Conservation (phyloP, 2,329 filamentous ascomycete species). For the Sclerotinia nivalis region DNA sequence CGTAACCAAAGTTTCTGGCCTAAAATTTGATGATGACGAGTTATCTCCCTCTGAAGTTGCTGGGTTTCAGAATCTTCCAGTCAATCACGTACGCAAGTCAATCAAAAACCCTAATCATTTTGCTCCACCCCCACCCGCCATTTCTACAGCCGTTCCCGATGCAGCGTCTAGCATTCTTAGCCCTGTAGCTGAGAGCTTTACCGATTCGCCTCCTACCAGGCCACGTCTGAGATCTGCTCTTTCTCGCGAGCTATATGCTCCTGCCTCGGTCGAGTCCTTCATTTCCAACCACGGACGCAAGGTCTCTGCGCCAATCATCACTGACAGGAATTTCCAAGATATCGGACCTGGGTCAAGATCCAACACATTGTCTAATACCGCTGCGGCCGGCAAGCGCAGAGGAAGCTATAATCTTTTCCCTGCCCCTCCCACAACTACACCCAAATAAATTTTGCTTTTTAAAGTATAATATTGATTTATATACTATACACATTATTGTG, state of each 20-base stretch:
- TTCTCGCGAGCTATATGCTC: constrained; percentile 1
- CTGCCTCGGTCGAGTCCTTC: neutral
- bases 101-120: constrained; percentile 28
- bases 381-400: constrained; percentile 30
- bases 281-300: constrained; percentile 36
- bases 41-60: constrained; percentile 26
- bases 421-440: neutral
- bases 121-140: constrained; percentile 14
- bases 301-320: constrained; percentile 34
- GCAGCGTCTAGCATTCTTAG: constrained; percentile 29
- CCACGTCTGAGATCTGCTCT: constrained; percentile 8
- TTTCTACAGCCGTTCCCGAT: constrained; percentile 14
- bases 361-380: constrained; percentile 27
- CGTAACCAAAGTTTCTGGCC: constrained; percentile 20
- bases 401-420: constrained; percentile 40
- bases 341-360: constrained; percentile 29
- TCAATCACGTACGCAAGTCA: constrained; percentile 30
- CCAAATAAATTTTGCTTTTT: constrained; percentile 3
- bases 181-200: constrained; percentile 36
- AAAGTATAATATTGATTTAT: constrained; percentile 27
- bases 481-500: constrained; percentile 13
- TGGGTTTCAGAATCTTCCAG: constrained; percentile 23
- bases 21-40: constrained; percentile 24
- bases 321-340: constrained; percentile 31
- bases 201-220: constrained; percentile 17